Evolutionary conservation across 2,329 filamentous ascomycete genomes (phyloP).

Genomic region (Mycosphaerella sp.): DNA sequence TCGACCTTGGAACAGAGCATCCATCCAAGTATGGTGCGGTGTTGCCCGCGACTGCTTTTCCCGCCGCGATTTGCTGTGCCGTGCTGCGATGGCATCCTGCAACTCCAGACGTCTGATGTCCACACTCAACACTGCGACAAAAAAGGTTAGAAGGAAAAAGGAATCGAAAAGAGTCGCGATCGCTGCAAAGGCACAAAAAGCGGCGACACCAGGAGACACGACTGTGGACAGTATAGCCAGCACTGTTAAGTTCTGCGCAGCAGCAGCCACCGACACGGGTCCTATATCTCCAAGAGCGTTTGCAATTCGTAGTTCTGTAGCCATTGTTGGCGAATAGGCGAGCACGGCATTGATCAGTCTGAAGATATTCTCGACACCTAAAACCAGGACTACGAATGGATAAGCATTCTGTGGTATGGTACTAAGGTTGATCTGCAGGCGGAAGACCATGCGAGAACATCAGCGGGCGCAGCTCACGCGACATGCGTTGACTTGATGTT

Average conservation of each 20-base stretch:
- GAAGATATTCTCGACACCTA: conserved; percentile 70
- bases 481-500: background rate
- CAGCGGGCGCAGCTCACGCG: background rate
- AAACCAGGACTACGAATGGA: conserved; percentile 67
- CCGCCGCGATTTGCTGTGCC: conserved; percentile 27
- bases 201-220: conserved; percentile 64
- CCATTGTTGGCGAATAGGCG: conserved; percentile 61
- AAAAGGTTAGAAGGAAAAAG: conserved; percentile 73
- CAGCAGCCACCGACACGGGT: conserved; percentile 61
- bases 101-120: conserved; percentile 72
- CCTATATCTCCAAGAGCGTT: conserved; percentile 69
- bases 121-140: conserved; percentile 70
- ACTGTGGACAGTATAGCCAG: conserved; percentile 60
- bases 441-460: background rate
- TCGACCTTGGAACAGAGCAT: conserved; percentile 58
- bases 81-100: conserved; percentile 57
- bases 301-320: conserved; percentile 62
- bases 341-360: conserved; percentile 72
- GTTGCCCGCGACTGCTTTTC: conserved; percentile 23
- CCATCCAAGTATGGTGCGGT: conserved; percentile 51
- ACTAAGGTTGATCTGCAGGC: conserved; percentile 56
- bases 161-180: conserved; percentile 72
- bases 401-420: conserved; percentile 69
- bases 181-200: conserved; percentile 70
- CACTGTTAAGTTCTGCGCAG: conserved; percentile 62